Percentiles rank a stretch among this genome's conserved stretches.
Evolutionary conservation across 176 grass and related monocot species (phyloP).

Genomic region (Phragmites australis): DNA sequence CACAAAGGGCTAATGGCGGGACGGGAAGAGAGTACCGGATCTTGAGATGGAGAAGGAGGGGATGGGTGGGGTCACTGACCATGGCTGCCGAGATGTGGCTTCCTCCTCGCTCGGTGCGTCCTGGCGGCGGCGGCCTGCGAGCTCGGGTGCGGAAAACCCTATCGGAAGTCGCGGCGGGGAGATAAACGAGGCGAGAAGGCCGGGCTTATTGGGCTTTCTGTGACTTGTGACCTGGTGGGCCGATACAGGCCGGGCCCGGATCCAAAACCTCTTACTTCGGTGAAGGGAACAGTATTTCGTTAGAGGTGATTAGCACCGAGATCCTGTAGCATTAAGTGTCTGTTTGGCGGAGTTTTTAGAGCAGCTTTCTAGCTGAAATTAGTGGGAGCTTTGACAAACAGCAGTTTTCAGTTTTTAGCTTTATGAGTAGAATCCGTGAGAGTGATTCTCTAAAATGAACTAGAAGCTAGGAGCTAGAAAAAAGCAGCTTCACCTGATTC

Average conservation of each 20-base stretch:
- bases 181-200: neutral
- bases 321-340: too few species aligned
- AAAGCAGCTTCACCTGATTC: too few species aligned
- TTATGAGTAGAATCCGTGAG: too few species aligned
- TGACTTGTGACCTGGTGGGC: neutral
- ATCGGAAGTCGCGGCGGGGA: neutral
- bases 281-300: too few species aligned
- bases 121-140: neutral
- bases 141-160: slow-evolving; percentile 3
- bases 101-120: neutral
- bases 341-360: too few species aligned
- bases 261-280: too few species aligned
- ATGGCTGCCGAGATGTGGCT: neutral
- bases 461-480: too few species aligned
- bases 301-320: too few species aligned
- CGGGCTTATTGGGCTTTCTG: neutral
- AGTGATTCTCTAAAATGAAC: too few species aligned
- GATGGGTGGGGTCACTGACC: neutral
- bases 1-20: neutral
- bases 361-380: too few species aligned
- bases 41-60: neutral
- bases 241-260: neutral
- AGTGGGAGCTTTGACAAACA: too few species aligned
- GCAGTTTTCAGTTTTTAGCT: too few species aligned
- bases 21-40: neutral